Evolutionary conservation across 208 protist genomes (phyloP), one percentile per base, ranked within the genome.

Genomic region (Plasmodiophora brassicae): DNA sequence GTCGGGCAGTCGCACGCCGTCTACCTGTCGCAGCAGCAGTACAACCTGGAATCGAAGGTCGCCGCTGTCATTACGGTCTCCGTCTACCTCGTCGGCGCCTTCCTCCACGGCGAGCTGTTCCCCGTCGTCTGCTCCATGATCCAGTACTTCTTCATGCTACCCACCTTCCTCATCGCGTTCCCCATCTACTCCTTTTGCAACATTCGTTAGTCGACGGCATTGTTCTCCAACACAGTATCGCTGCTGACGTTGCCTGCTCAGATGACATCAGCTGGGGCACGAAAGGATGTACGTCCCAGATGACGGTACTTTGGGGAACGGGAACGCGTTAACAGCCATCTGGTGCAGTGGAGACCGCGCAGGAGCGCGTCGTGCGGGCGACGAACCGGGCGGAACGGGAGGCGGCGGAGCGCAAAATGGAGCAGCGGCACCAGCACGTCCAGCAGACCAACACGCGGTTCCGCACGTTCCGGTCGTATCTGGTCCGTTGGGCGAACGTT

Each of bases 181-280:
- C 65, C 65, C 32, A 78, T 78, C 5, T 78, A 78, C 41, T 78
- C 65, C 20, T 78, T 78, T 78, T 78, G 65, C 41, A 78, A 78
- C n/a, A 78, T 78, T 38, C 5, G 65, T 78, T 44, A 78, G 65
- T 38, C 65, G 5, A 44, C 5, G 5, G 41, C 65, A n/a, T 78
- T 36, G n/a, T 44, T 36, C 32, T 32, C 32, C 5, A 5, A 44
- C 14, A 78, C 65, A 38, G 20, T 44, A 36, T 32, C 5, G 14
- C 5, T 38, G 32, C 5, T 78, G 5, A 44, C n/a, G 65, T n/a
- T n/a, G n/a, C n/a, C n/a, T n/a, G n/a, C n/a, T n/a, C 65, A 78
- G 65, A 78, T 32, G 65, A 78, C 41, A 38, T 78, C 65, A 78
- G 65, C n/a, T 78, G 65, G 65, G 65, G 65, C 5, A 78, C 65